A percentile compares a stretch with the other conserved stretches of the same genome.
These are phyloP conservation scores for Pleurotus djamor DNA, from an alignment of 768 basidiomycete species.

Conservation along the genomic window DNA sequence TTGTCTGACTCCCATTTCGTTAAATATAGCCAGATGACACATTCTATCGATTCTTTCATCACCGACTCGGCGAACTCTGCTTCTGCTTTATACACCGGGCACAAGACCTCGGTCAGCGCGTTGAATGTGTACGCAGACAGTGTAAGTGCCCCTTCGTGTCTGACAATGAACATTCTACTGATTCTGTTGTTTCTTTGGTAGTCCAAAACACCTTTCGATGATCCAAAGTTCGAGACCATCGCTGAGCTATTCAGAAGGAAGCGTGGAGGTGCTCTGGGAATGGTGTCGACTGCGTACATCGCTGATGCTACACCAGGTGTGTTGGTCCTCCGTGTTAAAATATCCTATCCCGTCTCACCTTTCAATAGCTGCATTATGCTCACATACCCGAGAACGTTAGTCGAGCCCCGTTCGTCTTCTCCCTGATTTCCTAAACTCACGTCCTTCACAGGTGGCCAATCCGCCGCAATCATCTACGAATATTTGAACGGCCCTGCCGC, in stretches of 20 bases:
- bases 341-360: not conserved
- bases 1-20: not conserved
- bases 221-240: conserved; percentile 43
- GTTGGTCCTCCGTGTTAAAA: not conserved
- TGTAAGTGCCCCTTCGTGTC: too few species aligned
- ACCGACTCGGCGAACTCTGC: conserved; percentile 48
- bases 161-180: not conserved
- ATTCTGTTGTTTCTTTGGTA: conserved; percentile 10
- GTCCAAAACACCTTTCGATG: conserved; percentile 38
- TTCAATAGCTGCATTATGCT: conserved; percentile 33
- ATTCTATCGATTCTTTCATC: conserved; percentile 45
- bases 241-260: conserved; percentile 40
- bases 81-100: conserved; percentile 41
- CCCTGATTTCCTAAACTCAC: not conserved
- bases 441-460: conserved; percentile 21
- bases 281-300: conserved; percentile 43
- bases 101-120: conserved; percentile 40
- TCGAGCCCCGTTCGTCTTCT: not conserved
- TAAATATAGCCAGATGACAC: conserved; percentile 39
- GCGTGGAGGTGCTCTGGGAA: conserved; percentile 38
- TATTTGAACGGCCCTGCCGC: conserved; percentile 29
- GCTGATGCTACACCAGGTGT: conserved; percentile 42
- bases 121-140: conserved; percentile 41
- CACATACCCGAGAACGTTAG: conserved; percentile 38
- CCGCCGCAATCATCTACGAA: conserved; percentile 30